phyloP scores from a whole-genome alignment of 1,284 basidiomycete genomes.

The Athelia sp. region DNA sequence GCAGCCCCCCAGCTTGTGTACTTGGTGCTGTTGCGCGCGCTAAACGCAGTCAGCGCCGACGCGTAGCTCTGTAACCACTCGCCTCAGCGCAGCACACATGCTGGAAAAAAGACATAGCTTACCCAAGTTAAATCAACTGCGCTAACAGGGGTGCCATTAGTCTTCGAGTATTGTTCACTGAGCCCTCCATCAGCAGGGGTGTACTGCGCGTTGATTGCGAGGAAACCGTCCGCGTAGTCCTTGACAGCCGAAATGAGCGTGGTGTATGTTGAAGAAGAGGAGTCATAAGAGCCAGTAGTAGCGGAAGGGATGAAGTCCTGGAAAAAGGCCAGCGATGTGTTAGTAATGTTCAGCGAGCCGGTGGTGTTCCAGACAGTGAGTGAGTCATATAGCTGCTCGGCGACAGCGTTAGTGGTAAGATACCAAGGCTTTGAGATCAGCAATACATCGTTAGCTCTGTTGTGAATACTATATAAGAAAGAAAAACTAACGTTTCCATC shows the following conservation, averaged over 20 bases:
- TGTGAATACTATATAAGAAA: not conserved
- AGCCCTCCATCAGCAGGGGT: slow-evolving; percentile 34
- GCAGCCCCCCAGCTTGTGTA: slow-evolving; percentile 34
- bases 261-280: slow-evolving; percentile 22
- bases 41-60: slow-evolving; percentile 19
- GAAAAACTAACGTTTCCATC: slow-evolving; percentile 21
- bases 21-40: slow-evolving; percentile 14
- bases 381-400: slow-evolving; percentile 42
- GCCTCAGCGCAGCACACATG: not conserved
- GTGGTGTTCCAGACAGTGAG: slow-evolving; percentile 32
- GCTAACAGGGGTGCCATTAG: slow-evolving; percentile 26
- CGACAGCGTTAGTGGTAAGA: slow-evolving; percentile 33
- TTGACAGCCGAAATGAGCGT: slow-evolving; percentile 29
- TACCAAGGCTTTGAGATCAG: slow-evolving; percentile 34
- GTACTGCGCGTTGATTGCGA: slow-evolving; percentile 31
- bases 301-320: slow-evolving; percentile 28
- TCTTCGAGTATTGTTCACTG: slow-evolving; percentile 34
- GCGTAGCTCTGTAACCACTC: slow-evolving; percentile 13
- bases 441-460: not conserved
- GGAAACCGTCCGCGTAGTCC: slow-evolving; percentile 38
- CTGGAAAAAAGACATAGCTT: slow-evolving; percentile 2
- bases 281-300: slow-evolving; percentile 29
- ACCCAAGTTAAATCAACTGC: slow-evolving; percentile 38
- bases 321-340: slow-evolving; percentile 39
- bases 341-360: slow-evolving; percentile 29